A percentile compares a stretch with the other conserved stretches of the same genome.
Conservation (phyloP, 2,329 filamentous ascomycete genomes). For the Aspergillus uvarum region DNA sequence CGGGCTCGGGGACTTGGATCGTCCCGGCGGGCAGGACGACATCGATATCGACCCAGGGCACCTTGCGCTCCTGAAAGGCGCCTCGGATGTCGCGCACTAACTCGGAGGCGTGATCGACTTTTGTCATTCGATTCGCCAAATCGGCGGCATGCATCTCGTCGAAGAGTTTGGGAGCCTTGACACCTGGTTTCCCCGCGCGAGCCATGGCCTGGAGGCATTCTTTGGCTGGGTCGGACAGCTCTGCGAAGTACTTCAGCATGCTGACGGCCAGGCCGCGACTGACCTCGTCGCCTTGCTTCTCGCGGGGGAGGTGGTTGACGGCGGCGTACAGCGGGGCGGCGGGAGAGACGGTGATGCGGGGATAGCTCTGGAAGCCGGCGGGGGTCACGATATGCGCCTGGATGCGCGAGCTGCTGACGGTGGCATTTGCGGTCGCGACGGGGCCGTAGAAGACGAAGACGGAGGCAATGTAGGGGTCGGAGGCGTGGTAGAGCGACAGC, state of each 20-base stretch:
- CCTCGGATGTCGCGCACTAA: constrained; percentile 71
- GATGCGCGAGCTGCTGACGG: constrained; percentile 85
- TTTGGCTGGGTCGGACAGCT: constrained; percentile 77
- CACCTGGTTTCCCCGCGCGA: constrained; percentile 55
- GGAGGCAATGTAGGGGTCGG: constrained; percentile 76
- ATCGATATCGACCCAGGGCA: constrained; percentile 85
- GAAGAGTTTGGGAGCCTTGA: constrained; percentile 70
- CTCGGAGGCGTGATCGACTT: constrained; percentile 72
- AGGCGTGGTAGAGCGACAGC: constrained; percentile 84
- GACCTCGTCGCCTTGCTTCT: constrained; percentile 93
- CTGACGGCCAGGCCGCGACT: constrained; percentile 89
- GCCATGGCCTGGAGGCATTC: constrained; percentile 60
- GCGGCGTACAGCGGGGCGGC: constrained; percentile 88
- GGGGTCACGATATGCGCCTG: constrained; percentile 90
- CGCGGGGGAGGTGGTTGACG: constrained; percentile 84
- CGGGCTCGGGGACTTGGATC: constrained; percentile 61
- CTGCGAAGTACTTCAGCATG: constrained; percentile 89
- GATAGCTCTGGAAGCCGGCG: constrained; percentile 85
- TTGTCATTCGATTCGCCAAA: constrained; percentile 78
- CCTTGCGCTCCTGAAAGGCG: constrained; percentile 75
- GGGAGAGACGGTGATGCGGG: constrained; percentile 87
- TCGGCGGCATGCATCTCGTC: constrained; percentile 91
- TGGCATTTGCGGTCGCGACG: constrained; percentile 83
- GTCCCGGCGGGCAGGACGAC: constrained; percentile 77
- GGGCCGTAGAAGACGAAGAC: constrained; percentile 90